phyloP scores from a whole-genome alignment of 805 yeast species.

The Metschnikowia kofuensis region DNA sequence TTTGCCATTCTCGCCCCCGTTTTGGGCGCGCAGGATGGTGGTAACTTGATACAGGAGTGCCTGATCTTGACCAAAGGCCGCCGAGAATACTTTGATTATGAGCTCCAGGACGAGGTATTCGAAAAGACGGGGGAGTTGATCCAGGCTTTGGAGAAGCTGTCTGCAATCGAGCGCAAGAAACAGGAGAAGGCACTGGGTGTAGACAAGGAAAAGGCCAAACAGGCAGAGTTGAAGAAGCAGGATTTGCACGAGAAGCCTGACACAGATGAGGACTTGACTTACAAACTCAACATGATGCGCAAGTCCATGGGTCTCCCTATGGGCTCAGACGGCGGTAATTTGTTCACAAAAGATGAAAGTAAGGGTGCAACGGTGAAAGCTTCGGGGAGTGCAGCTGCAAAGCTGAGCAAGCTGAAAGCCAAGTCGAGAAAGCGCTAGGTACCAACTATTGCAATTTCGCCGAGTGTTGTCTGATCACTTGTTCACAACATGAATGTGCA shows the following conservation, averaged over 20 bases:
- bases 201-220: conserved; percentile 20
- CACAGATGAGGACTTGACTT: conserved; percentile 34
- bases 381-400: background rate
- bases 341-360: conserved; percentile 4
- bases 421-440: conserved; percentile 6
- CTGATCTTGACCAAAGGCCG: conserved; percentile 51
- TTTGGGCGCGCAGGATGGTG: conserved; percentile 58
- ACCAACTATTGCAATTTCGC: too few species aligned
- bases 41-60: conserved; percentile 74
- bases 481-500: too few species aligned
- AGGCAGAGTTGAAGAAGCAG: conserved; percentile 19
- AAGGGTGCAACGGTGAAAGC: background rate
- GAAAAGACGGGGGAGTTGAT: conserved; percentile 61
- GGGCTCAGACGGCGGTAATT: conserved; percentile 11
- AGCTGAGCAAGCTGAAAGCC: conserved; percentile 1
- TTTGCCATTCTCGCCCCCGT: conserved; percentile 73
- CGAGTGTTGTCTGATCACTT: too few species aligned
- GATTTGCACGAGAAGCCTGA: conserved; percentile 34
- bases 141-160: conserved; percentile 59
- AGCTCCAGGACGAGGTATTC: conserved; percentile 57
- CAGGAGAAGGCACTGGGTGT: conserved; percentile 19
- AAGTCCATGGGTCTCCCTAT: conserved; percentile 21
- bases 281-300: conserved; percentile 30
- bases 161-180: conserved; percentile 65
- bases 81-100: conserved; percentile 59